Evolutionary conservation across 805 yeast genomes (phyloP).

Genomic region (Tetrapisispora namnaoensis): DNA sequence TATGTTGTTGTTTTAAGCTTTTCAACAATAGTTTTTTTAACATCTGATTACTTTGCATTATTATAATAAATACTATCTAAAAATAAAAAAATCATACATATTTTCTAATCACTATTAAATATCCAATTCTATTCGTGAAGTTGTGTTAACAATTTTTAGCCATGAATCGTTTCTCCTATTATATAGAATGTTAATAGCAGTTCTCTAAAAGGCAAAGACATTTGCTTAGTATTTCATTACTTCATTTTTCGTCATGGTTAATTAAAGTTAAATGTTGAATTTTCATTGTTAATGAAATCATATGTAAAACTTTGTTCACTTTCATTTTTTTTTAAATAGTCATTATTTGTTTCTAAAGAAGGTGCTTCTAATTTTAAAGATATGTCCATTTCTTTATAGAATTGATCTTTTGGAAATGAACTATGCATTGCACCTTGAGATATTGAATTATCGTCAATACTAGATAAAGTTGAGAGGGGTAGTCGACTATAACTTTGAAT

Average conservation of each 20-base stretch:
- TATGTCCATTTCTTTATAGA: not conserved
- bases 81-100: not conserved
- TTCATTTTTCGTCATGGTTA: not conserved
- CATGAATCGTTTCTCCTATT: not conserved
- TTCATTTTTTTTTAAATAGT: not conserved
- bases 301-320: not conserved
- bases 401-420: not conserved
- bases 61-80: not conserved
- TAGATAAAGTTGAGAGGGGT: not conserved
- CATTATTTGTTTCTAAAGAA: not conserved
- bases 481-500: not conserved
- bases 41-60: not conserved
- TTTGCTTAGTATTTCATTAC: not conserved
- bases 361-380: not conserved
- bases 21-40: no score
- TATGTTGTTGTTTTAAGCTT: no score
- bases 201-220: not conserved
- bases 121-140: not conserved
- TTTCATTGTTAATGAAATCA: slow-evolving; percentile 1
- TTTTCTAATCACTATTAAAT: no score
- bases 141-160: not conserved
- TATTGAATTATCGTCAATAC: not conserved
- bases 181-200: not conserved
- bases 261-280: slow-evolving; percentile 1
- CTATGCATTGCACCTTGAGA: not conserved